A percentile compares a stretch with the other conserved stretches of the same genome.
These are phyloP conservation scores for Knufia fluminis DNA, from an alignment of 2,329 filamentous ascomycete genomes.

Conservation along the genomic window DNA sequence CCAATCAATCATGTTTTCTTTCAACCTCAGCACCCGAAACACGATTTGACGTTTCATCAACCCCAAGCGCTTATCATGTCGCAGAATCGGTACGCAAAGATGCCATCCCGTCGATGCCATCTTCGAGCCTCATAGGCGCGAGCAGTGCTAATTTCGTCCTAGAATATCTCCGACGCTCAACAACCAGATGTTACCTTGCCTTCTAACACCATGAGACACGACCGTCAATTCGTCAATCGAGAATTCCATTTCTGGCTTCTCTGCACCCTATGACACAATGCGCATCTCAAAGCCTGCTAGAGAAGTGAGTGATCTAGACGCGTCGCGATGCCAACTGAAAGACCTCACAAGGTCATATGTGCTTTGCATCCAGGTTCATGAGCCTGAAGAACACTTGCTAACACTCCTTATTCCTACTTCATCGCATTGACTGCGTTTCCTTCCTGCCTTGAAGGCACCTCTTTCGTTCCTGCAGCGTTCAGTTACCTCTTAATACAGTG, in stretches of 20 bases:
- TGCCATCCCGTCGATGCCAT: background rate
- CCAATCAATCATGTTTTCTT: background rate
- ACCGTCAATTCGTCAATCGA: background rate
- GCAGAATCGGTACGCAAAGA: background rate
- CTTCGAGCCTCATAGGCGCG: background rate
- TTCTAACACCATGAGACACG: background rate
- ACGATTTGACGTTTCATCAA: conserved; percentile 3
- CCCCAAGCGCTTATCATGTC: conserved; percentile 5
- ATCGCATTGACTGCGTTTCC: conserved; percentile 1
- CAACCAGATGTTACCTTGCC: background rate
- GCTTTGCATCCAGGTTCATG: background rate
- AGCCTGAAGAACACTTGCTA: background rate
- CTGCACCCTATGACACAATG: background rate
- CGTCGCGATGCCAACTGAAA: background rate
- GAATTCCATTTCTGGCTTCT: background rate
- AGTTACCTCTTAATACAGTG: background rate
- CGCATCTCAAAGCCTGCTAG: background rate
- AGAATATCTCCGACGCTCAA: background rate
- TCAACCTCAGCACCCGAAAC: conserved; percentile 1
- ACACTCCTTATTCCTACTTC: background rate
- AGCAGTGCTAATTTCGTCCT: conserved; percentile 2
- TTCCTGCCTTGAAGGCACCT: conserved; percentile 1
- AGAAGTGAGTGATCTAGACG: background rate
- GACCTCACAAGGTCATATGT: background rate
- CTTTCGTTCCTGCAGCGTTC: background rate